Evolutionary conservation across 495 filamentous ascomycete species (phyloP), one percentile per base, ranked within the genome.

Genomic region (Neurospora sp.): DNA sequence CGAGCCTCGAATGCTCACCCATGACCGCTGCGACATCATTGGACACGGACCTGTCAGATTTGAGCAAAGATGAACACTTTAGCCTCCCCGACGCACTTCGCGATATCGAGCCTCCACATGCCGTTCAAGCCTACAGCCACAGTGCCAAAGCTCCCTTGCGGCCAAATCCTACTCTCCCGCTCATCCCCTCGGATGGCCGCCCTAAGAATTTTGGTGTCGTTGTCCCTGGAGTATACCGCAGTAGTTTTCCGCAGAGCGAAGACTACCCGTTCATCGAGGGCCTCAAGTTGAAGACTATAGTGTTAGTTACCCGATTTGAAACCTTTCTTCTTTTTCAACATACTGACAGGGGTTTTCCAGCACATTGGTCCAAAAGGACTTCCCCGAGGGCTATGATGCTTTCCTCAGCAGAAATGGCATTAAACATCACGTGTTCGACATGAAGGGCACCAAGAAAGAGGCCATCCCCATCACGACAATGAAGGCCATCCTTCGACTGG

Each of bases 361-460:
- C 69, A 94, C 92, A n/a, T 83, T 97, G 27, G 93, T 97, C 37
- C 85, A 88, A 4, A 90, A 91, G 73, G 85, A 89, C 3, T 79
- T 83, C 20, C 86, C 90, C 0, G 78, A 86, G 8, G 86, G 83
- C 4, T 90, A 91, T 76, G 73, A 79, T 39, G 71, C 81, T 1
- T 97, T 94, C 75, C 84, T 96, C 72, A 76, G 82, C 41, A 80
- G 83, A 22, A 86, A 88, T 71, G 82, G 83, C 68, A 94, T 97
- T 74, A 82, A 84, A 41, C 93, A 94, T 74, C 79, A 84, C 71
- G 86, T 91, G 31, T 89, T 94, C 76, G 84, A 88, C 74, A 90
- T 96, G 83, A 86, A 88, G 42, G 88, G 93, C 0, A 95, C 94
- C 68, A 96, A 97, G 80, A 91, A 92, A 74, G 82, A 84, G 70